Evolutionary conservation across 2,329 filamentous ascomycete genomes (phyloP).

Genomic region (Leptographium radiaticola): DNA sequence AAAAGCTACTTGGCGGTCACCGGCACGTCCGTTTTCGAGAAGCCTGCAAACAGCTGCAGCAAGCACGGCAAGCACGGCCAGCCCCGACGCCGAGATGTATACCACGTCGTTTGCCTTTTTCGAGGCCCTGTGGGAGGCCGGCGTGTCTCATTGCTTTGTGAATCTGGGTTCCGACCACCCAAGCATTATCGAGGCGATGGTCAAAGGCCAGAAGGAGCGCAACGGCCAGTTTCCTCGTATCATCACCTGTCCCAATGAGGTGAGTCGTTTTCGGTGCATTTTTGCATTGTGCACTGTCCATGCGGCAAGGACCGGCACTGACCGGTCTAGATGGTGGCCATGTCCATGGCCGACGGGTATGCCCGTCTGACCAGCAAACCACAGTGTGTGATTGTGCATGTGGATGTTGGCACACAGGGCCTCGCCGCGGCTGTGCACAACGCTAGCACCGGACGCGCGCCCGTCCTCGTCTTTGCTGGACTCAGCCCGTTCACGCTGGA

Average conservation of each 20-base stretch:
- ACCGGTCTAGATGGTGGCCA: slow-evolving; percentile 52
- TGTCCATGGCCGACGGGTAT: slow-evolving; percentile 65
- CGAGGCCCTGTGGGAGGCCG: slow-evolving; percentile 63
- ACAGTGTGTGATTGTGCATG: slow-evolving; percentile 59
- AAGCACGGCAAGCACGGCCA: neutral
- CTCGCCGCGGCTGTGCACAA: slow-evolving; percentile 62
- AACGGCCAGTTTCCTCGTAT: slow-evolving; percentile 49
- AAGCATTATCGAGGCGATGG: slow-evolving; percentile 62
- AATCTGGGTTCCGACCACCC: slow-evolving; percentile 53
- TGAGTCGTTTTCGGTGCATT: slow-evolving; percentile 16
- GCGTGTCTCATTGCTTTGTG: slow-evolving; percentile 44
- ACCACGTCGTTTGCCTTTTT: slow-evolving; percentile 75
- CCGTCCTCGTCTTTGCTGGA: slow-evolving; percentile 38
- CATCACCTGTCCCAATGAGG: slow-evolving; percentile 63
- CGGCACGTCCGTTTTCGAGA: too few species aligned
- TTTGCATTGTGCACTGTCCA: neutral
- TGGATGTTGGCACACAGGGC: slow-evolving; percentile 63
- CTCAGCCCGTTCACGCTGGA: slow-evolving; percentile 28
- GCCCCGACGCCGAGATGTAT: slow-evolving; percentile 31
- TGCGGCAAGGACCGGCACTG: neutral
- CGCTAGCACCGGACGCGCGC: slow-evolving; percentile 52
- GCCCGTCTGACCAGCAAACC: slow-evolving; percentile 53
- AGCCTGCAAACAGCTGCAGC: neutral
- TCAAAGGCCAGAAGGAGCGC: slow-evolving; percentile 55
- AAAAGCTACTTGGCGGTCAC: too few species aligned